A percentile compares a stretch with the other conserved stretches of the same genome.
These are phyloP conservation scores for Chaetoscypha palmicola DNA, from an alignment of 2,329 filamentous ascomycete genomes.

Conservation along the genomic window DNA sequence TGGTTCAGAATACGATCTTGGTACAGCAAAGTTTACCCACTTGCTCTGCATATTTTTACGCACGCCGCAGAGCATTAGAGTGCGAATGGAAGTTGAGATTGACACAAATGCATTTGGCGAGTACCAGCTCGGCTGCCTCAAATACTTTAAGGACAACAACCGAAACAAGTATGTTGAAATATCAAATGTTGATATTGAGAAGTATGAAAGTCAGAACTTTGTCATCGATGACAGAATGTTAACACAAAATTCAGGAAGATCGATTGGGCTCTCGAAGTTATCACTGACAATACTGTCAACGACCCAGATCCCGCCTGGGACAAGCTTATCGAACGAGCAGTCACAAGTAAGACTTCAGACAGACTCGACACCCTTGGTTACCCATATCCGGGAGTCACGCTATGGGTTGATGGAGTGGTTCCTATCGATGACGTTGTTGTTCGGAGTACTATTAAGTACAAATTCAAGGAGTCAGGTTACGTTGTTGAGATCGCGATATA, in stretches of 20 bases:
- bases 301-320: conserved; percentile 14
- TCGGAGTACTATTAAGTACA: conserved; percentile 24
- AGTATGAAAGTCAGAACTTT: conserved; percentile 11
- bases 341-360: conserved; percentile 12
- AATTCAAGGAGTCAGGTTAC: conserved; percentile 18
- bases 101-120: conserved; percentile 13
- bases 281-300: conserved; percentile 23
- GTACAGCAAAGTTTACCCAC: conserved; percentile 19
- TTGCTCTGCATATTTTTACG: conserved; percentile 22
- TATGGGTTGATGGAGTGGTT: conserved; percentile 9
- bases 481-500: conserved; percentile 28
- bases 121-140: conserved; percentile 24
- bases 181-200: conserved; percentile 26
- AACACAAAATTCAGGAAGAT: conserved; percentile 13
- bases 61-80: conserved; percentile 12
- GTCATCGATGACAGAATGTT: neutral
- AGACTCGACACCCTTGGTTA: conserved; percentile 21
- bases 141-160: conserved; percentile 18
- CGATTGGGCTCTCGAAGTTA: conserved; percentile 29
- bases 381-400: conserved; percentile 21
- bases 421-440: conserved; percentile 18
- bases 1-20: conserved; percentile 3
- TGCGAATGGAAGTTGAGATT: conserved; percentile 27
- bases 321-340: conserved; percentile 16
- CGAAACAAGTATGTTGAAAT: conserved; percentile 25